phyloP scores from a whole-genome alignment of 495 filamentous ascomycete species.

The Glutinoglossum americanum region DNA sequence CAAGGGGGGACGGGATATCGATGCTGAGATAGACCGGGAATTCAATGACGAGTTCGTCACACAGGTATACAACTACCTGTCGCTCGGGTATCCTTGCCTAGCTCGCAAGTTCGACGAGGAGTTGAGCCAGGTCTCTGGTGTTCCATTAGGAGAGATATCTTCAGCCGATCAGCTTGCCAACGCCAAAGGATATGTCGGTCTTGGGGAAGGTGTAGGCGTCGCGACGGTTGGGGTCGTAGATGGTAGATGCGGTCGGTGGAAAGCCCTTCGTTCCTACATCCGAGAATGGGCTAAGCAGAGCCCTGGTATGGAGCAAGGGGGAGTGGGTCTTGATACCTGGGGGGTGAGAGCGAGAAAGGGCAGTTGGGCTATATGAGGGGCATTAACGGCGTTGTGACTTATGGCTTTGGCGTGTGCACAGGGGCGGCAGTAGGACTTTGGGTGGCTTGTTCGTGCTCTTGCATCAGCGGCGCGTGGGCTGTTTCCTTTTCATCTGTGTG shows the following conservation, averaged over 20 bases:
- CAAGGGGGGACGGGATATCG: slow-evolving; percentile 24
- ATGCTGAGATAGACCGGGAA: slow-evolving; percentile 12
- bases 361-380: slow-evolving; percentile 56
- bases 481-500: neutral
- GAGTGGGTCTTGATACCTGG: slow-evolving; percentile 34
- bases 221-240: slow-evolving; percentile 18
- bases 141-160: slow-evolving; percentile 41
- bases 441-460: neutral
- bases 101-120: slow-evolving; percentile 68
- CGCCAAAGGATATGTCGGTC: slow-evolving; percentile 44
- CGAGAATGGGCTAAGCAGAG: slow-evolving; percentile 69
- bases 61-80: slow-evolving; percentile 91
- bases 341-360: slow-evolving; percentile 53
- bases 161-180: slow-evolving; percentile 44
- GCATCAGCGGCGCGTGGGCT: neutral
- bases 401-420: neutral
- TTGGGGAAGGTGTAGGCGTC: slow-evolving; percentile 22
- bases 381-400: neutral
- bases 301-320: slow-evolving; percentile 34
- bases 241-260: slow-evolving; percentile 45
- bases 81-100: slow-evolving; percentile 68
- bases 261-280: slow-evolving; percentile 60
- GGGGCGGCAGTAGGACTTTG: neutral
- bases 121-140: slow-evolving; percentile 52
- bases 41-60: slow-evolving; percentile 73